Evolutionary conservation across 2,329 filamentous ascomycete genomes (phyloP), one percentile per base, ranked within the genome.

Genomic region (Cryphonectria radicalis): DNA sequence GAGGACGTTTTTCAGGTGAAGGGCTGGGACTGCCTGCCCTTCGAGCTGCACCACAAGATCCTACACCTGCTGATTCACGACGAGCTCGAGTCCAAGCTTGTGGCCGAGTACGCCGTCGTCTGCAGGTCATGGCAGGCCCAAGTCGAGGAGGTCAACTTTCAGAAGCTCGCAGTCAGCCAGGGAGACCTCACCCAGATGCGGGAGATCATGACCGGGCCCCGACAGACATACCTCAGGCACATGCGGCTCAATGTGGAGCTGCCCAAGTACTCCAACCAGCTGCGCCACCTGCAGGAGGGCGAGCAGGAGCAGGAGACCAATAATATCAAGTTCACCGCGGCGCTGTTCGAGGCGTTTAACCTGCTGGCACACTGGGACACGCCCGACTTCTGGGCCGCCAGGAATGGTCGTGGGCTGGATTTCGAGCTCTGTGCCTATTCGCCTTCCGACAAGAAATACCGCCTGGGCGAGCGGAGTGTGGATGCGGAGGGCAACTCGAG

Each of bases 291-390:
- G n/a, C 73, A 72, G 11, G 76, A 78, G 64, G 73, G 70, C 2
- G 73, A 76, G 32, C 70, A 74, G 25, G 77, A 78, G 43, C 76
- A 77, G 67, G 74, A 77, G 57, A 70, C 71, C 63, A 78, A 78
- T 65, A 76, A 78, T 35, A 43, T 72, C 25, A 71, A 69, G 63
- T 78, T 78, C 66, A 76, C 77, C 11, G 73, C 68, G 59, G 69
- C 70, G 17, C 70, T 78, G 55, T 76, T 73, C 72, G 74, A 74
- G 63, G 66, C 77, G 17, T 77, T 78, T 59, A 66, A 74, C n/a
- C 71, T 75, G 14, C 73, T 78, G 32, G 70, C 70, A 62, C 66
- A 65, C 28, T 78, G 77, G 77, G 72, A 74, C 8, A 70, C 69
- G 11, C 66, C 70, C 1, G 57, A 50, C 2, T 73, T 73, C 32